A percentile compares a stretch with the other conserved stretches of the same genome.
phyloP scores from a whole-genome alignment of 78 protist species.

The Goniomonas avonlea region DNA sequence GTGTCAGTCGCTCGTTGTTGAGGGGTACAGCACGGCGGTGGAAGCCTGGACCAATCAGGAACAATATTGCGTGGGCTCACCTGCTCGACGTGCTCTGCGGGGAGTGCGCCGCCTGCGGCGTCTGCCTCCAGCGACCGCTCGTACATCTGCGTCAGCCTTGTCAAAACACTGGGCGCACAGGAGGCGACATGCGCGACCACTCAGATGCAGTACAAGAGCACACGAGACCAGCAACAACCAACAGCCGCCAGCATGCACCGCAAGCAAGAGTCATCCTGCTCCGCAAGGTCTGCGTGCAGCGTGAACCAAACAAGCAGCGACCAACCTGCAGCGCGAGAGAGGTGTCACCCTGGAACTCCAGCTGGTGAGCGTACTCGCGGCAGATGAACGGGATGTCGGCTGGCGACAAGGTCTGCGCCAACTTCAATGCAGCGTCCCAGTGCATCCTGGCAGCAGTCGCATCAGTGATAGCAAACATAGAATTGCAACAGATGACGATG shows the following conservation, averaged over 20 bases:
- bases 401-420: constrained; percentile 57
- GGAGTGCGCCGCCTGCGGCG: neutral
- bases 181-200: neutral
- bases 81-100: neutral
- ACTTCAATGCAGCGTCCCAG: constrained; percentile 66
- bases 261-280: neutral
- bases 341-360: constrained; percentile 59
- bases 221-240: neutral
- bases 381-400: constrained; percentile 13
- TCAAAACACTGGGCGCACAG: neutral
- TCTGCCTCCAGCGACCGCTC: constrained; percentile 17
- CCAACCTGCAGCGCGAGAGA: neutral
- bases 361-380: constrained; percentile 59
- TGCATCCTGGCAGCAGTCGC: too few species aligned
- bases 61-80: neutral
- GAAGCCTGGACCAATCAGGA: neutral
- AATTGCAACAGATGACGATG: too few species aligned
- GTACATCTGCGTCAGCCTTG: neutral
- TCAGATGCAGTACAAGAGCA: neutral
- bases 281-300: too few species aligned
- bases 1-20: too few species aligned
- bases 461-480: too few species aligned
- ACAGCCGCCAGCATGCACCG: neutral
- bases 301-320: neutral
- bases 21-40: too few species aligned